Conservation (phyloP, 2,329 filamentous ascomycete species). For the Monosporascus sp. region DNA sequence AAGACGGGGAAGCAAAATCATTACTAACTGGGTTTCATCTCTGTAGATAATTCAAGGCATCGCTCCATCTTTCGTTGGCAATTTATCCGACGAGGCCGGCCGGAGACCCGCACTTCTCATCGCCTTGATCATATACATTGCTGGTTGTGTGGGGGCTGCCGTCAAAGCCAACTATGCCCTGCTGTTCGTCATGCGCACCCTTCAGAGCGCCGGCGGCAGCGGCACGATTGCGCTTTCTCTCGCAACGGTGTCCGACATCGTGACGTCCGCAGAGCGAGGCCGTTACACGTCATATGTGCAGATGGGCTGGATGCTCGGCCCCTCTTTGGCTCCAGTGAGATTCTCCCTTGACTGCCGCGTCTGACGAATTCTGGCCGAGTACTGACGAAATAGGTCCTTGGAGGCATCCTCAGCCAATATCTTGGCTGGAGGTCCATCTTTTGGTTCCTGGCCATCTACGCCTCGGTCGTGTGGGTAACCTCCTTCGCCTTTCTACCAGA, state of each 20-base stretch:
- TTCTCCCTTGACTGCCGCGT: too few relatives aligned
- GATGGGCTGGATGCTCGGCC: slow-evolving; percentile 34
- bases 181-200: slow-evolving; percentile 39
- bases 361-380: too few relatives aligned
- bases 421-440: slow-evolving; percentile 48
- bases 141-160: slow-evolving; percentile 36
- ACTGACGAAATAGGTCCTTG: slow-evolving; percentile 16
- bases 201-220: slow-evolving; percentile 46
- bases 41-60: slow-evolving; percentile 44
- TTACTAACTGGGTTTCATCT: not conserved
- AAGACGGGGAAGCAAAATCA: too few relatives aligned
- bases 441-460: slow-evolving; percentile 43
- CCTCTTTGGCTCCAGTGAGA: slow-evolving; percentile 30
- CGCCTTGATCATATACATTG: slow-evolving; percentile 38
- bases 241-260: slow-evolving; percentile 51
- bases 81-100: slow-evolving; percentile 40
- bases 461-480: slow-evolving; percentile 27
- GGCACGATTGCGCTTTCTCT: slow-evolving; percentile 45
- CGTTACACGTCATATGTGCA: slow-evolving; percentile 43
- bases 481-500: slow-evolving; percentile 33
- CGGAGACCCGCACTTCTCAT: slow-evolving; percentile 40
- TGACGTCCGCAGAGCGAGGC: slow-evolving; percentile 48
- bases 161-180: slow-evolving; percentile 34
- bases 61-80: slow-evolving; percentile 42
- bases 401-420: slow-evolving; percentile 43